Evolutionary conservation across 2,329 filamentous ascomycete species (phyloP), one percentile per base, ranked within the genome.

Genomic region (Scolecobasidium constrictum): DNA sequence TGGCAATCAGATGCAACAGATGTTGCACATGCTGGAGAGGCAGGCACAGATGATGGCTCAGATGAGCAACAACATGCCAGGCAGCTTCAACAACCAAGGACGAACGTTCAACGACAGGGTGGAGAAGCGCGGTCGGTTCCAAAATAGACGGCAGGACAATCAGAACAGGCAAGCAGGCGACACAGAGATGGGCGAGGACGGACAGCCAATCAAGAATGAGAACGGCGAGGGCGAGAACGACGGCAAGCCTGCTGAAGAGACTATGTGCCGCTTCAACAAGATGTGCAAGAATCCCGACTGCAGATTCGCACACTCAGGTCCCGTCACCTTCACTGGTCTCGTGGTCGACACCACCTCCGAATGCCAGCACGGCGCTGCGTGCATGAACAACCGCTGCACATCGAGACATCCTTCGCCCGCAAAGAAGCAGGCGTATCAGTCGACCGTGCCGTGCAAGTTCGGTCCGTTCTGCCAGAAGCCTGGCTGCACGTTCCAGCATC

Each of bases 321-420:
- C 92, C 2, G 87, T 84, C 2, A 88, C 90, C 22, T 83, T 86
- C 3, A 81, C 82, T 2, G 84, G 83, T 20, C 76, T 75, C 2
- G 73, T 79, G 0, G 71, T 96, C 45, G 92, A 96, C 59, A 72
- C 88, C 51, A 76, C 72, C 46, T 86, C 94, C 54, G 71, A 74
- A 15, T 98, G 92, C 67, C 75, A 75, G 15, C 96, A 84, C 53
- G 90, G 87, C 16, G 86, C 79, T 2, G 87, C 87, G 6, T 98
- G 92, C 77, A 94, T 92, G 66, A 98, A 96, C 70, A 75, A 78
- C 55, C 96, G 96, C 66, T 98, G 92, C 57, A 84, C 83, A 6
- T 88, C 76, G 21, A 84, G 86, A 46, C 92, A 98, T 61, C 92
- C 92, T 2, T 95, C 88, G 5, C 92, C 92, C 1, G 87, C 90